Base-by-base conservation (phyloP, 2,329 filamentous ascomycete species). In the Penicillium fuscoglaucum region DNA sequence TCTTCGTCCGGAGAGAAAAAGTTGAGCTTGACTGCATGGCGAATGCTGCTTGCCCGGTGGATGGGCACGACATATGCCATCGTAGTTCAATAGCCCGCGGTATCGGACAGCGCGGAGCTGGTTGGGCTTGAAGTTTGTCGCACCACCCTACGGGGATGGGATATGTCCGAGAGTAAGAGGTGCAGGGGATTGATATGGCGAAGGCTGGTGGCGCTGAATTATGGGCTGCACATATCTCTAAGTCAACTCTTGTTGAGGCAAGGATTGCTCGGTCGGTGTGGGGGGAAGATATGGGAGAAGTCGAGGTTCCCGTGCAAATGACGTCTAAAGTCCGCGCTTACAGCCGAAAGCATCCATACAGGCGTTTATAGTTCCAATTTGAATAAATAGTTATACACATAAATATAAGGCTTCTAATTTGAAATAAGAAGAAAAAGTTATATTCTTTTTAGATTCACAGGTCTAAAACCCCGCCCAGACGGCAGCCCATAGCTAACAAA, bases 11-110 rank as follows among this genome's bases (percentile, higher is more conserved):
- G 79, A 44, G 85, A 83, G 52, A 96, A 80, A 68, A 98, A 88
- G 67, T 86, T 87, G 60, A 93, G 83, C 71, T 89, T 90, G 65
- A 98, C 76, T 15, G 93, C 93, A 83, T 96, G 90, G 55, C 93
- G 87, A 63, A 97, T 87, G 79, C 91, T 96, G 74, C 91, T 97
- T 26, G 95, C 90, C 68, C 88, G 85, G 76, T 99, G 95, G 57
- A 99, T 95, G 40, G 95, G 93, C 61, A 91, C 92, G 70, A 99
- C 82, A 75, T 98, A 99, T 52, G 95, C 90, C 95, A 99, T 99
- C 59, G 52, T 69, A 55, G 21, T 52, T 28, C 37, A 49, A 26
- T 29, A 24, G 39, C 52, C 51, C 7, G 45, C 53, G 45, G 50
- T 50, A 26, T 41, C 31, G 45, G 37, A 40, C 58, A 50, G 58